Evolutionary conservation across 2,329 filamentous ascomycete species (phyloP).

Genomic region (Neonectria punicea): DNA sequence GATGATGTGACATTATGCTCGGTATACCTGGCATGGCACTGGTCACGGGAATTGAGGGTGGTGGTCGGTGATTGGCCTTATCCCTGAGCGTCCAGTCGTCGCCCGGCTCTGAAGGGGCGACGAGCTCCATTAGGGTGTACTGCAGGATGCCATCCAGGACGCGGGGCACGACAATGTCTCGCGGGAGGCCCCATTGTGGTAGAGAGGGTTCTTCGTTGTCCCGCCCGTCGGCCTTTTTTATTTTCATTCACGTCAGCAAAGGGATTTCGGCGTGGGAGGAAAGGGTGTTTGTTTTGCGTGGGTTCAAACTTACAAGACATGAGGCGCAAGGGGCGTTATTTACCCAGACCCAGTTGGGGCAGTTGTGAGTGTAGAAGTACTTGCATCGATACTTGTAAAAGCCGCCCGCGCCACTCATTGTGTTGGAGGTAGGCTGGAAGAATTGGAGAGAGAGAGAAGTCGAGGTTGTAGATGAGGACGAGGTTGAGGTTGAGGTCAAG

Average conservation of each 20-base stretch:
- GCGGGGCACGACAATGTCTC: conserved; percentile 58
- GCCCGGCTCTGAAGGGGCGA: conserved; percentile 50
- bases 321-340: conserved; percentile 60
- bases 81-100: conserved; percentile 53
- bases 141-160: conserved; percentile 58
- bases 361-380: conserved; percentile 63
- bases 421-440: conserved; percentile 21
- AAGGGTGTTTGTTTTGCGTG: not conserved
- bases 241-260: conserved; percentile 29
- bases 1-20: conserved; percentile 38
- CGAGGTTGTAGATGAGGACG: conserved; percentile 1
- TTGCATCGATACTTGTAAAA: conserved; percentile 67
- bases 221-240: conserved; percentile 59
- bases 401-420: conserved; percentile 52
- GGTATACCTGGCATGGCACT: conserved; percentile 43
- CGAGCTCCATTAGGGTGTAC: conserved; percentile 60
- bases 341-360: conserved; percentile 65
- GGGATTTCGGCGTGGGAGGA: not conserved
- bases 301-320: conserved; percentile 57
- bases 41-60: conserved; percentile 45
- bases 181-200: conserved; percentile 45
- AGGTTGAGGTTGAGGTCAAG: not conserved
- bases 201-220: conserved; percentile 52
- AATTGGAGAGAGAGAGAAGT: conserved; percentile 2
- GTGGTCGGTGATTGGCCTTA: conserved; percentile 41